Base-by-base conservation (phyloP, 2,329 filamentous ascomycete species). In the Neoarthrinium moseri region DNA sequence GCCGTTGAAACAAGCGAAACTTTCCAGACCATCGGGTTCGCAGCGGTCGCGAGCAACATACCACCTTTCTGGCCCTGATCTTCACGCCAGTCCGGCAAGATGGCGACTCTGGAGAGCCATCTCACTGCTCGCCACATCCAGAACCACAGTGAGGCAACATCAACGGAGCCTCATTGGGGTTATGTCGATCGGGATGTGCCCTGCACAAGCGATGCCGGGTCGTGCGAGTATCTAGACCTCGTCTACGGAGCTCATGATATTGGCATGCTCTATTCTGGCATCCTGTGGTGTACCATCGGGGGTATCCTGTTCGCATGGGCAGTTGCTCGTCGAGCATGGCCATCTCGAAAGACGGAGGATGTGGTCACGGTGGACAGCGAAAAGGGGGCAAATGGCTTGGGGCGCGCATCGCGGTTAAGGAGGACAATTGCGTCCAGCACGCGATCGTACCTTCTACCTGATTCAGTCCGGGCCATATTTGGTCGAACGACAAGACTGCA, bases 401-500 rank as follows among this genome's bases (percentile, higher is more conserved):
- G 39, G 20, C 40, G 49, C 24, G 24, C 52, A 17, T 57, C 51
- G 32, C 60, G 66, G 26, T 39, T 72, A 7, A 58, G 60, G 10
- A 61, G 60, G 29, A 64, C 77, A 3, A 46, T 73, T 15, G 58
- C 65, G 12, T 64, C 77, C 0, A 59, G 66, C 4, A 57, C 64
- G 12, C 71, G 80, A 15, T 71, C 67, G 23, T 74, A 77, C 54
- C 69, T 90, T 3, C 75, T 90, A 2, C 80, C 81, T 0, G 84
- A 88, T 54, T 72, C 75, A 3, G 63, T 75, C 3, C 68, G 74
- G 15, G 55, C 63, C 17, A 55, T 89, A 43, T 89, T 91, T 53
- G 85, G 86, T 22, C 74, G 80, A 49, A 82, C 83, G 2, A 87
- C 84, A 1, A 75, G 86, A 17, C 70, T 89, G 6, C 87, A 91